Evolutionary conservation across 1,139 yeast genomes (phyloP).

Genomic region (Pichia sp.): DNA sequence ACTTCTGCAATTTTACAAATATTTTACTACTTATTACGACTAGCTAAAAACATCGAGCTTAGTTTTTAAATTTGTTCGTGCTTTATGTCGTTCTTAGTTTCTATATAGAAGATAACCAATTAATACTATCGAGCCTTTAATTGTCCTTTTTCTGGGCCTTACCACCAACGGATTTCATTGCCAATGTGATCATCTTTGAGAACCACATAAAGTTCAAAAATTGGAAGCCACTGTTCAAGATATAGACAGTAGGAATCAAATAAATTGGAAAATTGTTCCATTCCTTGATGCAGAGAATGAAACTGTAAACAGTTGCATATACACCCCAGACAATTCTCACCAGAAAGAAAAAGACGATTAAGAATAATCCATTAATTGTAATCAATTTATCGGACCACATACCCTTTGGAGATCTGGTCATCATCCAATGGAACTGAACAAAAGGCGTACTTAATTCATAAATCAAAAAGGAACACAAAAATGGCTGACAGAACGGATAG

Average conservation of each 20-base stretch:
- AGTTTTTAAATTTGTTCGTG: neutral
- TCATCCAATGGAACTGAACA: conserved; percentile 53
- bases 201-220: conserved; percentile 46
- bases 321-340: conserved; percentile 53
- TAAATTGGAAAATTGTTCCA: conserved; percentile 25
- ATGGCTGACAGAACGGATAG: conserved; percentile 42
- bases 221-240: conserved; percentile 38
- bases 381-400: conserved; percentile 32
- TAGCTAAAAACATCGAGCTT: too few relatives aligned
- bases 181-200: conserved; percentile 42
- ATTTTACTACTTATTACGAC: too few relatives aligned
- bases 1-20: too few relatives aligned
- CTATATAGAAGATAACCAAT: too few relatives aligned
- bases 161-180: conserved; percentile 16
- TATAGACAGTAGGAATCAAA: conserved; percentile 27
- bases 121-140: too few relatives aligned
- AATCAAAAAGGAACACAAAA: conserved; percentile 43
- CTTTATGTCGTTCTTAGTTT: neutral
- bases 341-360: conserved; percentile 38
- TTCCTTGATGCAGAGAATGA: conserved; percentile 30
- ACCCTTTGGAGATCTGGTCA: conserved; percentile 43
- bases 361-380: conserved; percentile 38
- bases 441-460: conserved; percentile 53
- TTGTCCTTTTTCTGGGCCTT: neutral
- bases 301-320: conserved; percentile 37